Conservation (phyloP, 306 rosid species). For the Malus domestica region ASM211411v1 NC_041794.1:37031001-37031500, state of each 20-base stretch:
- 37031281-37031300: too few relatives aligned
- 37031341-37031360: too few relatives aligned
- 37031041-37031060: neutral
- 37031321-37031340: too few relatives aligned
- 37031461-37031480: neutral
- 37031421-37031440: neutral
- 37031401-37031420: constrained; percentile 21
- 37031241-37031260: too few relatives aligned
- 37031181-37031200: neutral
- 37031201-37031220: too few relatives aligned
- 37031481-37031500: neutral
- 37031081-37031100: neutral
- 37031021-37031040: neutral
- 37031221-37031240: too few relatives aligned
- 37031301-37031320: too few relatives aligned
- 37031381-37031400: constrained; percentile 6
- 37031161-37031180: neutral
- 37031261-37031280: too few relatives aligned
- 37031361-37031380: neutral
- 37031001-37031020: neutral
- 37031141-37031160: constrained; percentile 1
- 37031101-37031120: neutral
- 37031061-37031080: neutral
- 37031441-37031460: neutral
- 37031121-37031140: neutral